Conservation (phyloP, 2,329 filamentous ascomycete genomes). For the Elsinoe perseae region DNA sequence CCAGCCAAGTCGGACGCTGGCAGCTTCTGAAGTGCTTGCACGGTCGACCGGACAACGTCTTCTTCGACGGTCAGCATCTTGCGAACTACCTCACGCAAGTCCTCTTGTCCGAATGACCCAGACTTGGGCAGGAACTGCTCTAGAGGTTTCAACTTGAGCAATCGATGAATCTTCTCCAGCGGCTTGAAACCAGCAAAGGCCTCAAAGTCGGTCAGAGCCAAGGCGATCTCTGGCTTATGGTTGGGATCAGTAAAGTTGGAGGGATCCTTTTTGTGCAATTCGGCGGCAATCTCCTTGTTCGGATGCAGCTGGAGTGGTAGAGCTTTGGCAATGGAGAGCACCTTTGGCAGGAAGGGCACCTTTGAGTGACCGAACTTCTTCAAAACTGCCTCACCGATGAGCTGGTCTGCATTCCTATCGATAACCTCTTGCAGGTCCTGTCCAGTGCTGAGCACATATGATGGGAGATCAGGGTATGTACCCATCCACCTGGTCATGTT, state of each 20-base stretch:
- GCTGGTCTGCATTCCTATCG: slow-evolving; percentile 51
- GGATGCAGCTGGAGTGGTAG: slow-evolving; percentile 69
- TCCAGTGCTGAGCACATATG: slow-evolving; percentile 53
- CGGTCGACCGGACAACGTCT: slow-evolving; percentile 45
- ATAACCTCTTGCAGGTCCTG: slow-evolving; percentile 59
- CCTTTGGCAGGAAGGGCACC: slow-evolving; percentile 66
- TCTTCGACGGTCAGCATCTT: slow-evolving; percentile 49
- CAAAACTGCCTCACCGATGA: slow-evolving; percentile 56
- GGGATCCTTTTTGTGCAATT: slow-evolving; percentile 58
- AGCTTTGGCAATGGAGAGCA: slow-evolving; percentile 67
- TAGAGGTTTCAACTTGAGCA: slow-evolving; percentile 52
- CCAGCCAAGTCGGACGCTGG: slow-evolving; percentile 43
- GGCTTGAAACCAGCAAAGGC: slow-evolving; percentile 70
- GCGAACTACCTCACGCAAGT: slow-evolving; percentile 49
- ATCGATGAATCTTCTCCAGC: slow-evolving; percentile 48
- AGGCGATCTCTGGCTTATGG: slow-evolving; percentile 73
- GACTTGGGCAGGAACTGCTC: slow-evolving; percentile 46
- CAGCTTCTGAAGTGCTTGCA: slow-evolving; percentile 45
- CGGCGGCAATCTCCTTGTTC: slow-evolving; percentile 57
- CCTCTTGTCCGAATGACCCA: slow-evolving; percentile 48
- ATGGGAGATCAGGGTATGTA: slow-evolving; percentile 64
- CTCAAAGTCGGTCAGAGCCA: slow-evolving; percentile 64
- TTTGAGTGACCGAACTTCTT: slow-evolving; percentile 55
- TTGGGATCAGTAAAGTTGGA: slow-evolving; percentile 62
- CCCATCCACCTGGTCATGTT: slow-evolving; percentile 57